Evolutionary conservation across 2,329 filamentous ascomycete species (phyloP), one percentile per base, ranked within the genome.

Genomic region (Verticillium nonalfalfae): DNA sequence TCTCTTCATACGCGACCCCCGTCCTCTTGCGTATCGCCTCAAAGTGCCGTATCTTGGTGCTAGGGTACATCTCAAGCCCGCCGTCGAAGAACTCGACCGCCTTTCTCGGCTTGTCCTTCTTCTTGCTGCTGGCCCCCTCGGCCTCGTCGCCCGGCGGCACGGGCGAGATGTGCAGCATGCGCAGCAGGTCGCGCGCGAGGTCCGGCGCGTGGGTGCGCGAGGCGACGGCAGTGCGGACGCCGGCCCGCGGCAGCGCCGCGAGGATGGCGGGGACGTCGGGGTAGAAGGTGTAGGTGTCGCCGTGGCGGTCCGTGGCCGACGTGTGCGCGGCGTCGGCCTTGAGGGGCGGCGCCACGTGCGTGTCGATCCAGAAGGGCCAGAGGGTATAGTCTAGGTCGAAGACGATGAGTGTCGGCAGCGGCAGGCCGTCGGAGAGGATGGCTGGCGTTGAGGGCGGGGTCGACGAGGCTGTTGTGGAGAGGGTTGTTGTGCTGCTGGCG

Each of bases 291-390:
- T 86, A 93, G 18, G 79, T 79, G 75, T 93, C 89, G 72, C 87
- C 88, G 62, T 78, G 76, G 66, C 79, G 77, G 72, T 88, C 86
- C 21, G 77, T 75, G 60, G 75, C 78, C 65, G 68, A 71, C 63
- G 71, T 78, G 76, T 74, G 74, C 7, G 72, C 65, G 0, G 77
- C 61, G 60, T 79, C 77, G 7, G 80, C 69, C 66, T 83, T 82
- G 18, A 97, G 77, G 0, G 93, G 93, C 7, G 87, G 84, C 31
- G 86, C 85, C 68, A 95, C 90, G 76, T 97, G 93, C 3, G 93
- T 97, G 79, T 98, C 95, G 1, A 96, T 89, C 94, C 94, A 98
- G 77, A 97, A 97, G 4, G 93, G 93, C 95, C 94, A 98, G n/a
- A 98, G 82, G 0, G 95, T 98, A 81, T 97, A 98, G 81, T 98